Conservation (phyloP, 345 rosid genomes). For the Gossypium turneri region DNA sequence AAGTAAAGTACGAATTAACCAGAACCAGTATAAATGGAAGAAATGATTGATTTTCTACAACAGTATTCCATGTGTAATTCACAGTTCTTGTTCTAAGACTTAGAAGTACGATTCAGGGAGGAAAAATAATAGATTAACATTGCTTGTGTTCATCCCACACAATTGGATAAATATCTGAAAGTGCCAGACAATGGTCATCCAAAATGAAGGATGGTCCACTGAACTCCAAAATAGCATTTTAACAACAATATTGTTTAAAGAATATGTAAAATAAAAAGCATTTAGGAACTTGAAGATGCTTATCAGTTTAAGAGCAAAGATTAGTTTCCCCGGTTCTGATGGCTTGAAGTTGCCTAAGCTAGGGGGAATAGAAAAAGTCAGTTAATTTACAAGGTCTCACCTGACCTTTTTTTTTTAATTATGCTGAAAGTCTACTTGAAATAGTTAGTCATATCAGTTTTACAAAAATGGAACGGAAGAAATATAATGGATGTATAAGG, state of each 20-base stretch:
- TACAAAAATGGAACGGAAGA: not conserved
- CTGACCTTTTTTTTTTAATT: not conserved
- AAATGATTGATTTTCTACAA: not conserved
- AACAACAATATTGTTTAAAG: not conserved
- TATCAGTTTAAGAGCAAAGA: not conserved
- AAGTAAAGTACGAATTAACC: not conserved
- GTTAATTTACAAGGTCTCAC: not conserved
- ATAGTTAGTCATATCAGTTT: not conserved
- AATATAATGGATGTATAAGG: not conserved
- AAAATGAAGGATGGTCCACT: constrained; percentile 2
- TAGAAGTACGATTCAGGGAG: not conserved
- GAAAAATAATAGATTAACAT: not conserved
- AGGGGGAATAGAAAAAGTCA: not conserved
- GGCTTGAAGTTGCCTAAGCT: not conserved
- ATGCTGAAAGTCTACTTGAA: not conserved
- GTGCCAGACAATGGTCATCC: not conserved
- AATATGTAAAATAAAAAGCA: not conserved
- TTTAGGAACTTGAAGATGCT: not conserved
- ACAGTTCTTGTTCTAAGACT: not conserved
- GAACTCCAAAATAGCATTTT: constrained; percentile 1
- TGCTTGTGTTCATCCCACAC: not conserved
- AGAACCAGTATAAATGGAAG: not conserved
- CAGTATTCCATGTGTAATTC: not conserved
- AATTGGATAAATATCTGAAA: not conserved
- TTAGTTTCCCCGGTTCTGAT: not conserved